Base-by-base conservation (phyloP, 768 basidiomycete genomes). In the Boletus insuetus region DNA sequence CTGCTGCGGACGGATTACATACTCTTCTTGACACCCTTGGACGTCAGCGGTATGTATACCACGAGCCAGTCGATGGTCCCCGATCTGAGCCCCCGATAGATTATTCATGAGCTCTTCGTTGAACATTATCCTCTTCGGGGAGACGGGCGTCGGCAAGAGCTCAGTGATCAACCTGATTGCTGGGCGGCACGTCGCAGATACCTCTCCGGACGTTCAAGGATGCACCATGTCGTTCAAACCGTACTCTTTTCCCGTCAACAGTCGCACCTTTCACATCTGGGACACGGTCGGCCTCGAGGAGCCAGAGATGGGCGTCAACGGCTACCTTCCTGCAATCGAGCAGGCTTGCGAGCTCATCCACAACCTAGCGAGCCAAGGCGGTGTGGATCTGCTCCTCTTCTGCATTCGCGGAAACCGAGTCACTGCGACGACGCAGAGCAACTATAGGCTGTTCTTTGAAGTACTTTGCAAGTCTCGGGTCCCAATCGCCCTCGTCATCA, bases 121-220 rank as follows among this genome's bases (percentile, higher is more conserved):
- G 46, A 79, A 79, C 54, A 65, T 78, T 50, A 68, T 79, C 40
- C 39, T 79, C 2, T 79, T 79, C 51, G 79, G 79, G 8, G 77
- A 78, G 59, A 72, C 74, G 0, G 78, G 78, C 16, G 58, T 69
- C 2, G 69, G 69, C n/a, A 70, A 70, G 60, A 70, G 71, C 55
- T 70, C 69, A 10, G 64, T 70, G 56, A 71, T 72, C 58, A 70
- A 70, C 51, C 54, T 70, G 59, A 65, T 73, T 51, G 65, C 69
- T 39, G 70, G 71, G 22, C 22, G 40, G 8, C 2, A 35, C 6
- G 47, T 71, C 38, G 69, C 69, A 14, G 37, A 56, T 32, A 59
- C 59, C 38, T 71, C 69, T 22, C 57, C 66, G 10, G 61, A 68
- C 31, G 69, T 69, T 11, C 51, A 57, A 9, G 76, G 77, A 0